Percentiles rank a stretch among this genome's conserved stretches.
phyloP scores from a whole-genome alignment of 345 rosid species.

The Orychophragmus violaceus region DNA sequence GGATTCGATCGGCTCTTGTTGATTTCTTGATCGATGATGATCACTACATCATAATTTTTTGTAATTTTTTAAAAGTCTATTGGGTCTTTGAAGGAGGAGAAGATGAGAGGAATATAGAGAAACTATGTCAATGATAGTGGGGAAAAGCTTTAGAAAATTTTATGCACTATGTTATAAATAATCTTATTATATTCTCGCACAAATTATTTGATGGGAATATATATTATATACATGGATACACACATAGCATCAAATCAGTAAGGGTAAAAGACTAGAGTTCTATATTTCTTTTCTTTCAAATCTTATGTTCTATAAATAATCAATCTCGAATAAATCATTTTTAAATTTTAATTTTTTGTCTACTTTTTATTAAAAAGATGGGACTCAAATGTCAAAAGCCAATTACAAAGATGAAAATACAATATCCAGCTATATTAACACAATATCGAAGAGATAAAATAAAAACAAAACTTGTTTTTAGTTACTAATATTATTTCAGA shows the following conservation, averaged over 20 bases:
- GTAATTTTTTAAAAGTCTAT: not conserved
- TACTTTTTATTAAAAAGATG: too few species aligned
- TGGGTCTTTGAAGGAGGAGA: slow-evolving; percentile 1
- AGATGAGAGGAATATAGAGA: slow-evolving; percentile 21
- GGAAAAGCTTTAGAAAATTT: slow-evolving; percentile 19
- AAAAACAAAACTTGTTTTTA: slow-evolving; percentile 11
- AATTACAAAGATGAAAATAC: too few species aligned
- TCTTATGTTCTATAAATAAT: not conserved
- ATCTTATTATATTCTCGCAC: slow-evolving; percentile 23
- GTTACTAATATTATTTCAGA: not conserved
- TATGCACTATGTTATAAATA: slow-evolving; percentile 11
- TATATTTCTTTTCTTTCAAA: not conserved
- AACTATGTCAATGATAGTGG: slow-evolving; percentile 34
- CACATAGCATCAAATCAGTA: slow-evolving; percentile 24
- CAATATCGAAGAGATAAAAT: too few species aligned
- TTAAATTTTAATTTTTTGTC: too few species aligned
- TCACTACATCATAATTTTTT: slow-evolving; percentile 5
- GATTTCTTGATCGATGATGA: slow-evolving; percentile 4
- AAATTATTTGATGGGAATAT: slow-evolving; percentile 33
- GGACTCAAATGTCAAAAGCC: too few species aligned
- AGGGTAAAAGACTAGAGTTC: not conserved
- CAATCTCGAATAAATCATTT: not conserved
- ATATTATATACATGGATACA: not conserved
- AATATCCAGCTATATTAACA: too few species aligned
- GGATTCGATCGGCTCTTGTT: not conserved